A percentile compares a stretch with the other conserved stretches of the same genome.
Conservation (phyloP, 768 basidiomycete genomes). For the Calocera viscosa region DNA sequence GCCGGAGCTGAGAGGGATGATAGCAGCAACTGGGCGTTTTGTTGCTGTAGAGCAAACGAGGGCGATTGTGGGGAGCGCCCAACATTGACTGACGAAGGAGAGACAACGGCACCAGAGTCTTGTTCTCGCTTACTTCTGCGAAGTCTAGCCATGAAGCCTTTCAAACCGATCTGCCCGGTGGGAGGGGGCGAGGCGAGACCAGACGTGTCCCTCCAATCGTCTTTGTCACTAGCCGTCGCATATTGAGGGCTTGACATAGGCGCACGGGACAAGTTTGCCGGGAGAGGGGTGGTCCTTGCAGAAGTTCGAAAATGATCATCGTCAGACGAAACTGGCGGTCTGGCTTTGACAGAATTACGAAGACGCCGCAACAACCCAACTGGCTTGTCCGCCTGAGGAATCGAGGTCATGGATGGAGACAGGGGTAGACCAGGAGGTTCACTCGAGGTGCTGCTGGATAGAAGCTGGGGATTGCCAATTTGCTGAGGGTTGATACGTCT, state of each 20-base stretch:
- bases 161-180: background rate
- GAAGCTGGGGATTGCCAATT: background rate
- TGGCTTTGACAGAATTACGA: background rate
- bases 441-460: background rate
- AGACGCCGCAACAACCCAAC: background rate
- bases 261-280: background rate
- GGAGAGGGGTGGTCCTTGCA: background rate
- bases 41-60: background rate
- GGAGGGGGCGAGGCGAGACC: background rate
- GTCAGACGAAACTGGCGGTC: background rate
- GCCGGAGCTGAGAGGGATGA: no score
- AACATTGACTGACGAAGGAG: background rate
- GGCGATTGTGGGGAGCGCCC: background rate
- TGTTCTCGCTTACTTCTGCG: background rate
- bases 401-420: background rate
- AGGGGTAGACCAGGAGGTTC: background rate
- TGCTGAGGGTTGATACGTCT: background rate
- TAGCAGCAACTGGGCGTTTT: no score
- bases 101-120: background rate
- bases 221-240: background rate
- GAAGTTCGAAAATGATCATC: background rate
- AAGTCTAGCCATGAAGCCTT: slow-evolving; percentile 3
- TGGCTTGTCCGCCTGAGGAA: background rate
- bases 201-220: background rate
- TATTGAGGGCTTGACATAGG: background rate